Conservation (phyloP, 176 grass and related monocot genomes). For the Aegilops tauschii region DNA sequence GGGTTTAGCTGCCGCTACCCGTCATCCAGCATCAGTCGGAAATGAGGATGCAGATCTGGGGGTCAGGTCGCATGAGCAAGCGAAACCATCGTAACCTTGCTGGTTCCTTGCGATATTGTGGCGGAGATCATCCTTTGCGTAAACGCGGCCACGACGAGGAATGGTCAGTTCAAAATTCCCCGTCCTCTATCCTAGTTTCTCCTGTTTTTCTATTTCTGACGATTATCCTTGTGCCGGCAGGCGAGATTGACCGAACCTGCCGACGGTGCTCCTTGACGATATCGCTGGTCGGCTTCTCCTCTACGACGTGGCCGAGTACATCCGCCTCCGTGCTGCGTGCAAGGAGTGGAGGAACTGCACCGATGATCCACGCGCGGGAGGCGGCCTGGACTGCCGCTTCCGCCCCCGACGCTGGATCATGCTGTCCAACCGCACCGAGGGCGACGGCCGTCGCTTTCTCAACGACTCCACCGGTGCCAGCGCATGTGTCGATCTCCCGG, state of each 20-base stretch:
- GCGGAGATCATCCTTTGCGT: neutral
- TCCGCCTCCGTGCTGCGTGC: constrained; percentile 5
- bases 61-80: neutral
- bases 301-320: neutral
- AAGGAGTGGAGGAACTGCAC: constrained; percentile 3
- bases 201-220: neutral
- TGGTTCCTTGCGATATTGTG: neutral
- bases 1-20: neutral
- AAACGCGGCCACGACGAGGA: neutral
- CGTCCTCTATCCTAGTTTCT: neutral
- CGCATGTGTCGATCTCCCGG: neutral
- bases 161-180: neutral
- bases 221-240: neutral
- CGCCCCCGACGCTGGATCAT: neutral
- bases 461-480: neutral
- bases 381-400: neutral
- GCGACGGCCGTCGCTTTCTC: neutral
- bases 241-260: neutral
- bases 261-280: neutral
- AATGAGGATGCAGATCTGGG: neutral
- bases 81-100: neutral
- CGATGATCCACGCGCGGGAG: neutral
- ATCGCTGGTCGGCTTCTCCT: neutral
- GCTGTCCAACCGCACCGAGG: neutral
- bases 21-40: neutral